Percentiles rank a stretch among this genome's conserved stretches.
These are phyloP conservation scores for Isabelozyma heimii DNA, from an alignment of 805 yeast species.

Conservation along the genomic window DNA sequence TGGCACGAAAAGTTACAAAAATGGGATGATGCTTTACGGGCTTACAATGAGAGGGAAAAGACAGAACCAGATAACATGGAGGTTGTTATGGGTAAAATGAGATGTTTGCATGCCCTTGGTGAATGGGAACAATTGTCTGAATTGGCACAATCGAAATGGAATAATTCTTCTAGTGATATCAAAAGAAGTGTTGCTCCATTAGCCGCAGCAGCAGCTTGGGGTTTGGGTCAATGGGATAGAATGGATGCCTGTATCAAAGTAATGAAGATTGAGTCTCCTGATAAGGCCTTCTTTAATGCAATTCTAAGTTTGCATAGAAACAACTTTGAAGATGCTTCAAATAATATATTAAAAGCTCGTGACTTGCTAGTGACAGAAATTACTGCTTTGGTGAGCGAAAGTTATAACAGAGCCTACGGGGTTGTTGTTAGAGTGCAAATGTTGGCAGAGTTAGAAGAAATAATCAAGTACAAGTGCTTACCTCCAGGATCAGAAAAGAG, in stretches of 20 bases:
- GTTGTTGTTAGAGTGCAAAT: slow-evolving; percentile 96
- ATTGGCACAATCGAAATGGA: slow-evolving; percentile 86
- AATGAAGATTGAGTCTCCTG: slow-evolving; percentile 91
- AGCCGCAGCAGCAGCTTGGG: slow-evolving; percentile 99
- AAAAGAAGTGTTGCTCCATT: slow-evolving; percentile 88
- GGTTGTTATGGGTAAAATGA: slow-evolving; percentile 95
- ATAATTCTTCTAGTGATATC: slow-evolving; percentile 63
- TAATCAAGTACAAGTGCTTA: slow-evolving; percentile 79
- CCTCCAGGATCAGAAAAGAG: slow-evolving; percentile 83
- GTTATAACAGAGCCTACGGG: slow-evolving; percentile 94
- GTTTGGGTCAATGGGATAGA: slow-evolving; percentile 92
- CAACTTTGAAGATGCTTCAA: slow-evolving; percentile 76
- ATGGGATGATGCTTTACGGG: slow-evolving; percentile 96
- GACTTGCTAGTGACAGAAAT: slow-evolving; percentile 89
- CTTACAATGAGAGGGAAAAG: slow-evolving; percentile 77
- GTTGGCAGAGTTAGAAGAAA: slow-evolving; percentile 95
- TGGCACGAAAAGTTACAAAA: slow-evolving; percentile 97
- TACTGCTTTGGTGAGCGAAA: slow-evolving; percentile 91
- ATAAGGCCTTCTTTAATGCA: slow-evolving; percentile 91
- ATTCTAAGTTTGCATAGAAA: slow-evolving; percentile 81
- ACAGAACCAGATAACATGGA: slow-evolving; percentile 71
- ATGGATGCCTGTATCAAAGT: slow-evolving; percentile 89
- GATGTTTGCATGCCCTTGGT: slow-evolving; percentile 97
- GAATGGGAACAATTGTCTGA: slow-evolving; percentile 94
- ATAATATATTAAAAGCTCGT: slow-evolving; percentile 79